These are phyloP conservation scores for Wallacemonas sp. DNA, from an alignment of 208 protist species.

Conservation along the genomic window DNA sequence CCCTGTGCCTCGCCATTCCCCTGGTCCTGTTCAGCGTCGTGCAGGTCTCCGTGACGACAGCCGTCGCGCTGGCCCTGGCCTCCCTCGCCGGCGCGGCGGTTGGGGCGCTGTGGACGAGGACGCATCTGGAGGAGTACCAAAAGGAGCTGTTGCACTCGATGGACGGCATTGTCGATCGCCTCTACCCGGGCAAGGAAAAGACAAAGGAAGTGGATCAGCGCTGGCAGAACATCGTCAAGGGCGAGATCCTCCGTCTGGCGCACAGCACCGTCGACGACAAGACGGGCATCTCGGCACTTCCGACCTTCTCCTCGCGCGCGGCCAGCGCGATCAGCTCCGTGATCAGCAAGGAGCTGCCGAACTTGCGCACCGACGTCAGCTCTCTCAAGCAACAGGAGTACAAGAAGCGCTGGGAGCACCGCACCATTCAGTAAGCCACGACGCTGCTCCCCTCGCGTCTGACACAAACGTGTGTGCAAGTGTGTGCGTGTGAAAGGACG, in stretches of 20 bases:
- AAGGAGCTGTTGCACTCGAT: conserved; percentile 22
- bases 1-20: conserved; percentile 20
- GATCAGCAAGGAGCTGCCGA: conserved; percentile 43
- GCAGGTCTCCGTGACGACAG: conserved; percentile 25
- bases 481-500: no score
- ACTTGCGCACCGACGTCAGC: conserved; percentile 40
- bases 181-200: conserved; percentile 45
- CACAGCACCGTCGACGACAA: conserved; percentile 19
- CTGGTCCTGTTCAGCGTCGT: conserved; percentile 22
- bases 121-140: conserved; percentile 36
- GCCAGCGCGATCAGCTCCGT: conserved; percentile 35
- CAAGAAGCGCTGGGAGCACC: conserved; percentile 13
- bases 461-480: no score
- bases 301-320: conserved; percentile 39
- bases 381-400: conserved; percentile 39
- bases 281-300: conserved; percentile 35
- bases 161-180: conserved; percentile 41
- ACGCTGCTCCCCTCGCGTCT: background rate
- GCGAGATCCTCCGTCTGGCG: conserved; percentile 43
- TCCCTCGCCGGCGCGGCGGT: conserved; percentile 21
- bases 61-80: conserved; percentile 18
- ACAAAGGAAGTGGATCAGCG: conserved; percentile 54
- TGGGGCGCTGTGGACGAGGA: conserved; percentile 17
- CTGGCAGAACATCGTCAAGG: conserved; percentile 60
- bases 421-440: background rate